Base-by-base conservation (phyloP, 1,284 basidiomycete species). In the Flammula alnicola region DNA sequence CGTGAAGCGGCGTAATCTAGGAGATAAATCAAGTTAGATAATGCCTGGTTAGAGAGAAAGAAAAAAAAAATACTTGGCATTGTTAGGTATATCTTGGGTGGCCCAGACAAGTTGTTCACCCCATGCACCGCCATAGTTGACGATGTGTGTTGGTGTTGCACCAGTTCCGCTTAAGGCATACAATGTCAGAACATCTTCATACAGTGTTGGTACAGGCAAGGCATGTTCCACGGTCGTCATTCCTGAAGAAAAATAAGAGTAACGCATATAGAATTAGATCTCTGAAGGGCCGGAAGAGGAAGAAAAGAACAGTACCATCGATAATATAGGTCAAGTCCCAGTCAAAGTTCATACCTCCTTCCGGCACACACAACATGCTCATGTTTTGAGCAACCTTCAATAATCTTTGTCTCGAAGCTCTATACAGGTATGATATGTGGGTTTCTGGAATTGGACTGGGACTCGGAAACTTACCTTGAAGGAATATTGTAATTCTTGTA, bases 151-250 rank as follows among this genome's bases (percentile, higher is more conserved):
- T 2, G 86, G 86, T 0, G 86, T 88, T 29, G 78, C 74, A 5
- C 81, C 84, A n/a, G 87, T 86, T 3, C 86, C 86, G 60, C 86
- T 88, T 58, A 70, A 43, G 0, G 79, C 79, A 58, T 74, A 88
- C 4, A 89, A 66, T 0, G 71, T 82, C 16, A 82, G 59, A 41
- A 88, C 70, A 55, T 89, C 86, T n/a, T 88, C 84, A 58, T 84
- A 88, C 5, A 89, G 70, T 12, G 68, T 67, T 0, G 86, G 78
- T 4, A 87, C 70, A 3, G 87, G 87, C 16, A 89, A 61, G 6
- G 83, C 70, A 56, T 89, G 86, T 60, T 89, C 87, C n/a, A 88
- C 67, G 0, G 86, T 88, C 1, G 86, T 88, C 86, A 89, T 89
- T 11, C 86, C 86, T 88, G 44, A 23, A 22, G 11, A 48, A 23